Evolutionary conservation across 2,329 filamentous ascomycete species (phyloP), one percentile per base, ranked within the genome.

Genomic region (Xylaria sp.): DNA sequence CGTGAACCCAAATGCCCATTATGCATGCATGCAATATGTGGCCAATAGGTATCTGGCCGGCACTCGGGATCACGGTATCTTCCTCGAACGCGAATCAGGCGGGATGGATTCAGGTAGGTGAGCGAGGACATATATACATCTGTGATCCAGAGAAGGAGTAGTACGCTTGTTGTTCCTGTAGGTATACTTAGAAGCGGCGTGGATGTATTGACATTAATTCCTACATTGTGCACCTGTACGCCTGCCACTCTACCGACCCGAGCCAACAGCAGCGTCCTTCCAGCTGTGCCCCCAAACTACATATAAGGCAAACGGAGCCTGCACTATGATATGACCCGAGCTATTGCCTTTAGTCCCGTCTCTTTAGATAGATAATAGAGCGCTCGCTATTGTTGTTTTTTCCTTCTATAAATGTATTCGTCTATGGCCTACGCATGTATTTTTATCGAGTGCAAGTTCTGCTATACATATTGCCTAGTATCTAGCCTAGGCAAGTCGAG

Each of bases 261-360:
- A 32, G 9, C 46, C n/a, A 34, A 34, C 18, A 52, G 23, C 50
- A 54, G 4, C 51, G n/a, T 54, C 28, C 48, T 54, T 34, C 18
- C 12, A 18, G 52, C 52, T 55, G 52, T 55, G 52, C 52, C 52
- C 52, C 52, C 46, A 50, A 50, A 25, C 23, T 25, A 25, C 46
- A 50, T 25, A 25, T 25, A 25, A 12, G 20, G n/a, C n/a, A 23
- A 10, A 23, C n/a, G 46, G 20, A 50, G 25, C 28, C 3, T 18
- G 18, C 15, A n/a, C 52, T 37, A 39, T 18, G 3, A 20, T 56
- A 56, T 13, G n/a, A 56, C 23, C 32, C 32, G 32, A 5, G 37
- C 32, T 39, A 37, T 56, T 56, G 7, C 25, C 13, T 15, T 18
- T 18, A 50, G 46, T 10, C 46, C 46, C 3, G 9, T 10, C 10